Evolutionary conservation across 805 yeast species (phyloP), one percentile per base, ranked within the genome.

Genomic region (Grigorovia yakushimaensis): DNA sequence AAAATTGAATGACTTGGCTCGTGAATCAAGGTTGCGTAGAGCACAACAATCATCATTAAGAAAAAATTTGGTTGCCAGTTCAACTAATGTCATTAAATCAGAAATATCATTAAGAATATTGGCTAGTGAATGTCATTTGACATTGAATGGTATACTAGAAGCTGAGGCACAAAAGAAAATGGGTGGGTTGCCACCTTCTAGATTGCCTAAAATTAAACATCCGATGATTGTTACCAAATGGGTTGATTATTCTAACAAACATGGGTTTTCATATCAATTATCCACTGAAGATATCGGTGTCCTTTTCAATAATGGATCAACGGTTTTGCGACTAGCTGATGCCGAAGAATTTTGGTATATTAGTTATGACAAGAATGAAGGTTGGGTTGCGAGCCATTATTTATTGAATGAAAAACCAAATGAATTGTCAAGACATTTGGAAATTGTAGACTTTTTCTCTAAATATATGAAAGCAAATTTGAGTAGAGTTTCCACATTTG

Each of bases 161-260:
- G 68, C 74, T 8, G 75, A 72, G 50, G 71, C 73, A 30, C 74
- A 71, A 51, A 64, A 72, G 37, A 66, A 69, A 54, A 68, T 70
- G 71, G 66, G 65, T 30, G 66, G 64, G 8, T 49, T 61, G 47
- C 66, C 67, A 38, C 61, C 50, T 45, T 54, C 62, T 40, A 53
- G 61, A 47, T 54, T 58, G 50, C 64, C 66, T 21, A 57, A 59
- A 41, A 51, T 60, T 11, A 65, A 63, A 47, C 75, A 77, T 52
- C 94, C 89, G 11, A 76, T 79, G 18, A 77, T 86, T 50, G 59
- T 91, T 40, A 84, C 94, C 51, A 89, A 91, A 63, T 93, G 99
- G 99, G 98, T 94, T 24, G 99, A 93, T 64, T 93, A 91, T 64
- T 84, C 96, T 23, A 88, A 89, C 68, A 88, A 84, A 64, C 94